These are phyloP conservation scores for Phialophora chinensis DNA, from an alignment of 2,329 filamentous ascomycete genomes.

Conservation along the genomic window DNA sequence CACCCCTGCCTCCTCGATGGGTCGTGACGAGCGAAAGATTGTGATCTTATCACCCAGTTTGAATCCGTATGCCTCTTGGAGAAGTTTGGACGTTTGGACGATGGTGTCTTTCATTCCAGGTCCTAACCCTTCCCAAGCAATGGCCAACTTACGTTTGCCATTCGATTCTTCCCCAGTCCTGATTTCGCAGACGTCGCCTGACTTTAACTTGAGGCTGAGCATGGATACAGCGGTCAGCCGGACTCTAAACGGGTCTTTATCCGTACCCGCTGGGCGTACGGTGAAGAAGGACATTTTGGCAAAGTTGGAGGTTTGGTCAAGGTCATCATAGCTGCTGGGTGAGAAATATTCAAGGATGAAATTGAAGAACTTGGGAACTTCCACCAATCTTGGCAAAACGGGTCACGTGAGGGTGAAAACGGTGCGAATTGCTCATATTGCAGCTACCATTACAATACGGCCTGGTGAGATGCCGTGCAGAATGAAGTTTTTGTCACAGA, in stretches of 20 bases:
- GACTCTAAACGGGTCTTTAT: constrained; percentile 65
- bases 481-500: background rate
- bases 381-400: background rate
- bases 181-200: constrained; percentile 66
- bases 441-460: background rate
- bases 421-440: background rate
- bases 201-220: constrained; percentile 59
- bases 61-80: constrained; percentile 74
- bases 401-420: background rate
- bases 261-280: constrained; percentile 60
- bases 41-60: constrained; percentile 73
- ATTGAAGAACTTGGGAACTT: background rate
- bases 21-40: constrained; percentile 60
- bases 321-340: background rate
- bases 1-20: constrained; percentile 61
- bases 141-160: constrained; percentile 44
- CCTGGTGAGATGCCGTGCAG: background rate
- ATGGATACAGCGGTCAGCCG: constrained; percentile 63
- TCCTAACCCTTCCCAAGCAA: constrained; percentile 67
- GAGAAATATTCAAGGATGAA: constrained; percentile 2
- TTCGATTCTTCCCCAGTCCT: constrained; percentile 33
- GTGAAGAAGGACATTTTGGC: constrained; percentile 51
- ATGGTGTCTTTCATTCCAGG: constrained; percentile 68
- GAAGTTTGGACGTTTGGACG: constrained; percentile 73
- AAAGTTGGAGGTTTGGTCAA: background rate